Conservation (phyloP, 805 yeast genomes). For the Barnettozyma californica region DNA sequence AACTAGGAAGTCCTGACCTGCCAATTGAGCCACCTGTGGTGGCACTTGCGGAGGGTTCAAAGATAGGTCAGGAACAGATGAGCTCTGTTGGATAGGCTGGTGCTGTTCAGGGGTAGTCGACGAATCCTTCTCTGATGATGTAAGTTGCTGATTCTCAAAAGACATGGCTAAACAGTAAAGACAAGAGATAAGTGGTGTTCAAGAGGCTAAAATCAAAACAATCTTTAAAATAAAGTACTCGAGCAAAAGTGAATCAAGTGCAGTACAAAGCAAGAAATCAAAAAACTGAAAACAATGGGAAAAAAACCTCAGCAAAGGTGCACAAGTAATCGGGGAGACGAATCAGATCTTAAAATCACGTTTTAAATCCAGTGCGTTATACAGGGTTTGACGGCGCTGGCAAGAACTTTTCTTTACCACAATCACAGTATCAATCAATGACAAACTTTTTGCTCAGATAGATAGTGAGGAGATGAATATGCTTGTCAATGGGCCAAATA, state of each 20-base stretch:
- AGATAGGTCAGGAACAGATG: slow-evolving; percentile 6
- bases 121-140: slow-evolving; percentile 5
- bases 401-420: not conserved
- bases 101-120: slow-evolving; percentile 8
- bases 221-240: not conserved
- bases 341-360: not conserved
- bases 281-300: not conserved
- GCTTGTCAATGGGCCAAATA: not conserved
- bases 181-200: not conserved
- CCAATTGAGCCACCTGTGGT: slow-evolving; percentile 21
- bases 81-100: slow-evolving; percentile 1
- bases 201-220: not conserved
- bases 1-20: slow-evolving; percentile 21
- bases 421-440: not conserved
- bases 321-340: not conserved
- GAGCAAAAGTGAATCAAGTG: not conserved
- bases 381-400: not conserved
- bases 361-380: not conserved
- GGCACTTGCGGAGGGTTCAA: slow-evolving; percentile 6
- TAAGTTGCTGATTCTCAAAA: slow-evolving; percentile 6
- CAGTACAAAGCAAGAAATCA: not conserved
- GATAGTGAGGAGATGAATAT: not conserved
- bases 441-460: not conserved
- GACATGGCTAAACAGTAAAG: not conserved
- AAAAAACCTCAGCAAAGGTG: not conserved